Evolutionary conservation across 139 green algal species (phyloP).

Genomic region (Desmodesmus armatus): DNA sequence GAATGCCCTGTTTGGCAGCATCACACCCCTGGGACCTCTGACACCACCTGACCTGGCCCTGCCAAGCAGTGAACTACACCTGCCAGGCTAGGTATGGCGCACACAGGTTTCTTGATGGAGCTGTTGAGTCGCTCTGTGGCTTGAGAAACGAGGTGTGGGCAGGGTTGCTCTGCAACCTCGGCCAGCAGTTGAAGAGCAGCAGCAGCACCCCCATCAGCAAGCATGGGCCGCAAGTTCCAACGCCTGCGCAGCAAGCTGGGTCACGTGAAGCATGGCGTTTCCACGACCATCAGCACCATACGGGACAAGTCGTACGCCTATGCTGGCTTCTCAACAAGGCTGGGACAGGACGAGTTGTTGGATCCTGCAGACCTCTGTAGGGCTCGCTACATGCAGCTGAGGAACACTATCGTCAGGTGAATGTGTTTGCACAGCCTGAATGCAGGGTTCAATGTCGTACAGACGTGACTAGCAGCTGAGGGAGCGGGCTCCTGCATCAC

Average conservation of each 20-base stretch:
- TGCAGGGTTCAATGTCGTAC: too few species aligned
- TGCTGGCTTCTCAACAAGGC: constrained; percentile 1
- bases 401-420: constrained; percentile 27
- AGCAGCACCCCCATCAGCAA: background rate
- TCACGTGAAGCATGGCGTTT: background rate
- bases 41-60: too few species aligned
- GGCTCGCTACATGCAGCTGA: constrained; percentile 10
- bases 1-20: too few species aligned
- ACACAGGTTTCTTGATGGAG: too few species aligned
- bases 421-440: too few species aligned
- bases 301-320: background rate
- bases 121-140: too few species aligned
- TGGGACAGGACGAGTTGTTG: background rate
- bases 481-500: too few species aligned
- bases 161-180: background rate
- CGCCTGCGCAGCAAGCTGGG: constrained; percentile 4
- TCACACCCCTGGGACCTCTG: too few species aligned
- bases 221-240: background rate
- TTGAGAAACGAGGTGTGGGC: too few species aligned
- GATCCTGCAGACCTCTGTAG: background rate
- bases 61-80: too few species aligned
- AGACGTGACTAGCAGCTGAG: too few species aligned
- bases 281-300: constrained; percentile 1
- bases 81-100: too few species aligned
- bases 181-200: background rate